Conservation (phyloP, 2,329 filamentous ascomycete genomes). For the Triangularia setosa region DNA sequence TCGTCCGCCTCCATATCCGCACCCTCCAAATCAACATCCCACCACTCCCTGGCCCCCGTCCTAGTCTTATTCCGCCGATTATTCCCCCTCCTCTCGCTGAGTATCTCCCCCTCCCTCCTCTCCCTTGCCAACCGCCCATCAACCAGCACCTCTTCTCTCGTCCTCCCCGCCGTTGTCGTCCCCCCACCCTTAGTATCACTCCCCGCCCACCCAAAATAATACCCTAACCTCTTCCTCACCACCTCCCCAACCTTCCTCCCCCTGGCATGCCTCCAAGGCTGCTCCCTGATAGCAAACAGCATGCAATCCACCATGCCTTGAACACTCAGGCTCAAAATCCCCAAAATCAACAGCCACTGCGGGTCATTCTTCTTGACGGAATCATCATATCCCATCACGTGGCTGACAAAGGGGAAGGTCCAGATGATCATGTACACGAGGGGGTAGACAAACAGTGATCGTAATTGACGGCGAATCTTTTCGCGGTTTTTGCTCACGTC, state of each 20-base stretch:
- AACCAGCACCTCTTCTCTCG: conserved; percentile 49
- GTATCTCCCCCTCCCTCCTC: conserved; percentile 47
- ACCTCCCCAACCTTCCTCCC: conserved; percentile 20
- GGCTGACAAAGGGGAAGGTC: conserved; percentile 65
- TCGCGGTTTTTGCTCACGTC: conserved; percentile 41
- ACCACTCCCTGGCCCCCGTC: conserved; percentile 31
- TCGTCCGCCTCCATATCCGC: not conserved
- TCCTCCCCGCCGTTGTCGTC: conserved; percentile 36
- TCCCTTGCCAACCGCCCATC: conserved; percentile 47
- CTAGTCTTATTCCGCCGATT: not conserved
- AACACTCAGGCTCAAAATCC: conserved; percentile 55
- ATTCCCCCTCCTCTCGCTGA: conserved; percentile 26
- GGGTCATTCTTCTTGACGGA: conserved; percentile 38
- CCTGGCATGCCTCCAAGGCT: conserved; percentile 60
- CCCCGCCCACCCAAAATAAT: conserved; percentile 17
- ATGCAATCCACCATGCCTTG: conserved; percentile 66
- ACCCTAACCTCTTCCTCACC: conserved; percentile 32
- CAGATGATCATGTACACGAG: conserved; percentile 68
- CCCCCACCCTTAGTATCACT: conserved; percentile 19
- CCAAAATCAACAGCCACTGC: conserved; percentile 52
- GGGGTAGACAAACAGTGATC: conserved; percentile 73
- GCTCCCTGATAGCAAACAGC: conserved; percentile 66
- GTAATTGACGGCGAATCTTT: conserved; percentile 63
- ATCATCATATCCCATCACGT: conserved; percentile 55
- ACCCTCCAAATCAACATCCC: conserved; percentile 34